phyloP scores from a whole-genome alignment of 768 basidiomycete species.

The Candolleomyces aberdarensis region DNA sequence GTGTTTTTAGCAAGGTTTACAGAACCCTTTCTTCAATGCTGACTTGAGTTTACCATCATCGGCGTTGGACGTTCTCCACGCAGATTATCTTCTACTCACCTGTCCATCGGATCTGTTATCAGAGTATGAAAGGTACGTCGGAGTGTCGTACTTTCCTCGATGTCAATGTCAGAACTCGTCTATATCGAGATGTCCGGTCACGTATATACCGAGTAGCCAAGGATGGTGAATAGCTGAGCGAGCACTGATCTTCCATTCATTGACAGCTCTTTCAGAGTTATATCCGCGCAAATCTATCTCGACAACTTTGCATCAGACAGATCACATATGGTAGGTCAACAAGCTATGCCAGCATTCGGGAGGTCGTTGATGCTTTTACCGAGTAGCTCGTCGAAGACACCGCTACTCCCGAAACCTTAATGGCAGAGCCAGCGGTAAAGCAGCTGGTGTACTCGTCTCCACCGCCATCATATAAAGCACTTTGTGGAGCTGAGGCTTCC shows the following conservation, averaged over 20 bases:
- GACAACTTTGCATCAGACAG: constrained; percentile 70
- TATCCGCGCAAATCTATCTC: constrained; percentile 49
- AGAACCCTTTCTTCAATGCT: background rate
- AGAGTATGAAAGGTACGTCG: constrained; percentile 44
- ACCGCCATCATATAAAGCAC: constrained; percentile 47
- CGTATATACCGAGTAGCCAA: too few relatives aligned
- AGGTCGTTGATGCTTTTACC: background rate
- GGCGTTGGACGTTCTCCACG: constrained; percentile 4
- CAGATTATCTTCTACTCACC: constrained; percentile 46
- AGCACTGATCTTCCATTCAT: background rate
- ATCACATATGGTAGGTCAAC: constrained; percentile 63
- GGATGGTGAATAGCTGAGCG: background rate
- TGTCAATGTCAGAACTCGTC: background rate
- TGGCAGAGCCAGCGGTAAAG: background rate
- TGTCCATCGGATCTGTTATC: constrained; percentile 35
- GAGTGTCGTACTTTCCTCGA: background rate
- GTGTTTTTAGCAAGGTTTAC: constrained; percentile 2
- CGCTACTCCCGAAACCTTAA: background rate
- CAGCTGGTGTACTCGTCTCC: constrained; percentile 33
- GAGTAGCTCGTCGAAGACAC: background rate
- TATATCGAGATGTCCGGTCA: background rate
- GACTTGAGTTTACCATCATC: background rate
- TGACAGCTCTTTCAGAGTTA: constrained; percentile 59
- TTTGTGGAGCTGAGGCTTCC: constrained; percentile 43
- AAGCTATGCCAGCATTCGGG: background rate